Evolutionary conservation across 2,329 filamentous ascomycete species (phyloP), one percentile per base, ranked within the genome.

Genomic region (Fragosphaeria purpurea): DNA sequence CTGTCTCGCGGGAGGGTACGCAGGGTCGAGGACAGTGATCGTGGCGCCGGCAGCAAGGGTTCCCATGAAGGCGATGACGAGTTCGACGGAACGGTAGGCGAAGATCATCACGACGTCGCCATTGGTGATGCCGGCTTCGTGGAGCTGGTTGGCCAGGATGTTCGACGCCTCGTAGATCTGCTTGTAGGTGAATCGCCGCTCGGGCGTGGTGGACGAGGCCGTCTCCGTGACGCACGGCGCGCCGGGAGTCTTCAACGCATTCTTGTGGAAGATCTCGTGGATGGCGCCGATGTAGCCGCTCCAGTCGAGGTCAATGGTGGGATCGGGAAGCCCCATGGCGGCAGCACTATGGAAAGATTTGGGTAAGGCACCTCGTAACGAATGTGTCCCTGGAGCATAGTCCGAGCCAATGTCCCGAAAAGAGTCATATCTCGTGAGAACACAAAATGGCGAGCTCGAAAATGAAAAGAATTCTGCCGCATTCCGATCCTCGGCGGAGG

Each of bases 91-190:
- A n/a, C 90, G 81, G 67, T 95, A 79, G 50, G 88, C 88, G 63
- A 83, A 96, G 56, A 93, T 86, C 87, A 95, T 95, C 60, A 95
- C 88, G 3, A 95, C 89, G 62, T 97, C 89, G 7, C 88, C 89
- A 58, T 81, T 74, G 53, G 82, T 74, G 56, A 88, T 74, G 52
- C 90, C 89, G 60, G 81, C 75, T 47, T 83, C 74, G 49, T 85
- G 77, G 22, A 96, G 75, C 62, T 95, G 79, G 67, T 95, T 82
- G 30, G 88, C 86, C 6, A 96, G 66, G 13, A 80, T 74, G 63
- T 94, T 94, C 34, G 87, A 85, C 0, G 85, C 83, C 69, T 95
- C 85, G 62, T 89, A 77, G 62, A 97, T 95, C 61, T 95, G 87
- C 57, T 74, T 73, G 66, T 96, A 97, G 31, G 82, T 91, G 67